Evolutionary conservation across 2,329 filamentous ascomycete genomes (phyloP).

Genomic region (Colletotrichum coccodes): DNA sequence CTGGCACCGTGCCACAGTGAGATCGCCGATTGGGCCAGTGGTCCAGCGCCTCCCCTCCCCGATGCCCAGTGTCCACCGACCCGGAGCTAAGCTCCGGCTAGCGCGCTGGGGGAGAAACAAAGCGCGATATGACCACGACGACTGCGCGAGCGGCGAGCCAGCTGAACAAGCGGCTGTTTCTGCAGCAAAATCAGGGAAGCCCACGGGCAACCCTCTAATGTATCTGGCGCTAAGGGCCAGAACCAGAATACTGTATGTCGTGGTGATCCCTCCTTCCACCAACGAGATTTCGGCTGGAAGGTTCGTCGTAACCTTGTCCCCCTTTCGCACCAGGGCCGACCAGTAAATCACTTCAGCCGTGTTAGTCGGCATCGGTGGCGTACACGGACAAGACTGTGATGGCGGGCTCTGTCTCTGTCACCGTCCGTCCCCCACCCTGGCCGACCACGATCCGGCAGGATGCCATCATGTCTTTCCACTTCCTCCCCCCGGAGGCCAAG

Average conservation of each 20-base stretch:
- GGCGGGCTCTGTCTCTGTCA: background rate
- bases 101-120: background rate
- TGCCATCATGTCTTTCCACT: background rate
- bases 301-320: background rate
- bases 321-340: background rate
- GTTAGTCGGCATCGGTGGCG: background rate
- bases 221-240: background rate
- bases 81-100: slow-evolving; percentile 25
- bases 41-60: background rate
- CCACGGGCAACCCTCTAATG: background rate
- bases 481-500: background rate
- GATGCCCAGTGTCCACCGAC: background rate
- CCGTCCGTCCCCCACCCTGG: background rate
- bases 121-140: background rate
- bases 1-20: background rate
- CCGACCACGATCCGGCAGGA: background rate
- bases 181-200: background rate
- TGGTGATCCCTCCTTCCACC: background rate
- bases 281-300: background rate
- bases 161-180: background rate
- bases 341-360: background rate
- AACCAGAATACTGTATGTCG: background rate
- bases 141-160: background rate
- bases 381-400: background rate
- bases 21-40: slow-evolving; percentile 15